These are phyloP conservation scores for Blepharisma stoltei DNA, from an alignment of 73 alveolate genomes.

Conservation along the genomic window DNA sequence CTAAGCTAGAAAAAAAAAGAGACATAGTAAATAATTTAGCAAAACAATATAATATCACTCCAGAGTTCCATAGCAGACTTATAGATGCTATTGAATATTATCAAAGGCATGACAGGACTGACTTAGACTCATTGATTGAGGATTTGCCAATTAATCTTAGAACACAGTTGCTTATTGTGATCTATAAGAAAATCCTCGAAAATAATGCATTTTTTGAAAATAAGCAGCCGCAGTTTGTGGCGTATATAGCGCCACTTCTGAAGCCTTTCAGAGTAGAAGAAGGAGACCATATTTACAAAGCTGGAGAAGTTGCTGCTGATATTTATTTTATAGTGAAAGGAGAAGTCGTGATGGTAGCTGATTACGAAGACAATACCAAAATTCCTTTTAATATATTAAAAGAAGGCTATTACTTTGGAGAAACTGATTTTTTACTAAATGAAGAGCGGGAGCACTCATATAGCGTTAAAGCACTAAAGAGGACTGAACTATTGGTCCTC, in stretches of 20 bases:
- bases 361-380: conserved; percentile 29
- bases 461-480: conserved; percentile 43
- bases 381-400: conserved; percentile 31
- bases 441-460: conserved; percentile 40
- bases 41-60: conserved; percentile 47
- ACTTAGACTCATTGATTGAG: conserved; percentile 38
- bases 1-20: conserved; percentile 54
- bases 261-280: conserved; percentile 64
- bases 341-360: conserved; percentile 33
- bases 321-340: conserved; percentile 82
- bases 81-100: conserved; percentile 52
- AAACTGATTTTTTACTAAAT: conserved; percentile 38
- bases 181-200: conserved; percentile 33
- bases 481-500: conserved; percentile 37
- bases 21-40: conserved; percentile 42
- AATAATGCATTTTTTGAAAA: conserved; percentile 57
- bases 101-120: conserved; percentile 40
- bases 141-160: conserved; percentile 55
- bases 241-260: conserved; percentile 75
- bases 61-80: conserved; percentile 43
- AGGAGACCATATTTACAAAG: conserved; percentile 70
- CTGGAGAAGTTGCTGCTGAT: conserved; percentile 80
- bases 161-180: conserved; percentile 42
- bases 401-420: conserved; percentile 42
- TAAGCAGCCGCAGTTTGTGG: conserved; percentile 71